Percentiles rank a stretch among this genome's conserved stretches.
Conservation (phyloP, 805 yeast genomes). For the Starmerella apicola region DNA sequence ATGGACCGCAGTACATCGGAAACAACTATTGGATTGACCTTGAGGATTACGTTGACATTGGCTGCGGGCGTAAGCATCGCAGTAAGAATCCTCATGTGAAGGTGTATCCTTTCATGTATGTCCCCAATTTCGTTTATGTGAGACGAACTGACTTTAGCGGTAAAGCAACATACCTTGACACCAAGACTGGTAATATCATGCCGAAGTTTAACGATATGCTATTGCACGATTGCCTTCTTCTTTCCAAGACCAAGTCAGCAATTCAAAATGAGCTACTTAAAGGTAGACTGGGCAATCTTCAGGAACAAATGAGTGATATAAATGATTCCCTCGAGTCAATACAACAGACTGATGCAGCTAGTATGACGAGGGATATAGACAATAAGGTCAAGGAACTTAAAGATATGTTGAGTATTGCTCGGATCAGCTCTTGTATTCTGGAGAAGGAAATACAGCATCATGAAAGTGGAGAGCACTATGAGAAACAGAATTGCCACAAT, state of each 20-base stretch:
- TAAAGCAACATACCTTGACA: slow-evolving; percentile 25
- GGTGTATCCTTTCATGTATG: slow-evolving; percentile 48
- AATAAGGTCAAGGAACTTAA: slow-evolving; percentile 3
- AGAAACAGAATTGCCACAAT: neutral
- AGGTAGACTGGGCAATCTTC: slow-evolving; percentile 23
- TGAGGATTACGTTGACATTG: slow-evolving; percentile 66
- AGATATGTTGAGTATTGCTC: slow-evolving; percentile 8
- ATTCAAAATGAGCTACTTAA: slow-evolving; percentile 23
- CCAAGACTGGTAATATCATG: slow-evolving; percentile 19
- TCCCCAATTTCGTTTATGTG: slow-evolving; percentile 59
- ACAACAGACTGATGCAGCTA: slow-evolving; percentile 8
- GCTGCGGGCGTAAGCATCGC: slow-evolving; percentile 21
- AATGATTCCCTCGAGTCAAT: slow-evolving; percentile 27
- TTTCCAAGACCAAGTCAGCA: slow-evolving; percentile 24
- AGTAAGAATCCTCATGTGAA: slow-evolving; percentile 28
- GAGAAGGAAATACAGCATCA: slow-evolving; percentile 1
- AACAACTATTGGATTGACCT: slow-evolving; percentile 50
- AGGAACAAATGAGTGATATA: slow-evolving; percentile 25
- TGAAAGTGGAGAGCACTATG: neutral
- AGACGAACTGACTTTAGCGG: slow-evolving; percentile 45
- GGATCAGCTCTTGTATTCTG: slow-evolving; percentile 1
- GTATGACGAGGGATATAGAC: slow-evolving; percentile 1
- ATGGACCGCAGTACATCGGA: slow-evolving; percentile 15
- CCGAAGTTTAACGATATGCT: slow-evolving; percentile 41
- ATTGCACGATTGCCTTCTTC: slow-evolving; percentile 52